Percentiles rank a stretch among this genome's conserved stretches.
Conservation (phyloP, 2,329 filamentous ascomycete genomes). For the Aspergillus alliaceus region DNA sequence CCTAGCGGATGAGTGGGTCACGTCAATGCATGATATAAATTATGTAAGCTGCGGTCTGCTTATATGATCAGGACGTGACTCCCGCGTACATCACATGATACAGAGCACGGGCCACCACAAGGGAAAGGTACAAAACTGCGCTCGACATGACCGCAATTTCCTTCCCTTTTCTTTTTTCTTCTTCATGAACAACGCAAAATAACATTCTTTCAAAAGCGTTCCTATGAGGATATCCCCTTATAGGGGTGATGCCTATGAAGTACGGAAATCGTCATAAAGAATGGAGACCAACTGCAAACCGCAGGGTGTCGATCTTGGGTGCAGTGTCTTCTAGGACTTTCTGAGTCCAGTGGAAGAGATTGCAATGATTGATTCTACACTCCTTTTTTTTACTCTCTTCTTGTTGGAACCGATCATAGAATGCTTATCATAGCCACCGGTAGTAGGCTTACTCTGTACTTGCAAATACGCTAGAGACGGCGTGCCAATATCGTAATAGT, state of each 20-base stretch:
- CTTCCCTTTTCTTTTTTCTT: constrained; percentile 30
- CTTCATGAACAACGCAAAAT: constrained; percentile 59
- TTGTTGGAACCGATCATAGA: background rate
- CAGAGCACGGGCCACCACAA: constrained; percentile 14
- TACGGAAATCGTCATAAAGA: constrained; percentile 59
- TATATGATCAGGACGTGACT: too few species aligned
- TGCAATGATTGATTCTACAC: constrained; percentile 62
- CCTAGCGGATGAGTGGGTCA: too few species aligned
- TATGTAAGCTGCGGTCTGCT: too few species aligned
- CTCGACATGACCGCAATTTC: constrained; percentile 18
- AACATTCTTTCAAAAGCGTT: constrained; percentile 60
- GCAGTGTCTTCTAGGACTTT: constrained; percentile 52
- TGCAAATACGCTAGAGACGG: background rate
- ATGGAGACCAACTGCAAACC: constrained; percentile 50
- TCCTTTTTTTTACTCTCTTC: constrained; percentile 20
- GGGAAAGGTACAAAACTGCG: background rate
- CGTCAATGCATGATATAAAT: too few species aligned
- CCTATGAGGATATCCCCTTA: constrained; percentile 50
- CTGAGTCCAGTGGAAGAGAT: constrained; percentile 48
- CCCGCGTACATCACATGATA: constrained; percentile 18
- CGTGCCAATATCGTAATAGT: background rate
- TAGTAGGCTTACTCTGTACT: background rate
- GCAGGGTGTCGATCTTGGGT: constrained; percentile 56
- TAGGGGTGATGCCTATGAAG: constrained; percentile 48
- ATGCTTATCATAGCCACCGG: background rate